Evolutionary conservation across 805 yeast genomes (phyloP), one percentile per base, ranked within the genome.

Genomic region (Yamadazyma sp.): DNA sequence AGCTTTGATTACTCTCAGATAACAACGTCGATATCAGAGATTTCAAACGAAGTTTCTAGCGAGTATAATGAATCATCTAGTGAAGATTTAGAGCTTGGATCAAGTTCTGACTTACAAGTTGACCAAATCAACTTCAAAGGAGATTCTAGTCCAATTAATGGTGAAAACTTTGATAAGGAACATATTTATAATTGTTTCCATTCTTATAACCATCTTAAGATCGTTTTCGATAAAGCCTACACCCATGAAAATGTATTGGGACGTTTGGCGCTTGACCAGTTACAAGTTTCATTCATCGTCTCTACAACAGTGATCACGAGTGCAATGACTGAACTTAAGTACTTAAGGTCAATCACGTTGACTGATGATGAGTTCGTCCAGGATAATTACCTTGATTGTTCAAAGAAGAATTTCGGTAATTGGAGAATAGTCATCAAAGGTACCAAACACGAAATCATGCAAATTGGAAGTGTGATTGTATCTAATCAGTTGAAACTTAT

Each of bases 361-460:
- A 21, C 23, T 11, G 8, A 21, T 21, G 23, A n/a, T n/a, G n/a
- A n/a, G n/a, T n/a, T n/a, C n/a, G n/a, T n/a, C n/a, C n/a, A n/a
- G n/a, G n/a, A n/a, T n/a, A n/a, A n/a, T n/a, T 29, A 33, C 4
- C 27, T 37, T 11, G 13, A 23, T 8, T 31, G 40, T 17, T 5
- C 8, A 17, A 34, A 38, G 27, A 18, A 24, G 15, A 22, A 16
- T 5, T 36, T 40, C 22, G 40, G 44, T 3, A 32, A 30, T 22
- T 40, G 44, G 44, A 33, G 23, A 27, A 27, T 40, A 2, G 17
- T 13, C 4, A 14, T 40, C 8, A 21, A 16, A n/a, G 44, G 40
- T 2, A 23, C 38, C 7, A 20, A 19, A 18, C 3, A 20, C 11
- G 38, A 32, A 12, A 25, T 40, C 4, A 32, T 15, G 22, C 14